These are phyloP conservation scores for Amanita subjunquillea DNA, from an alignment of 768 basidiomycete species.

Conservation along the genomic window DNA sequence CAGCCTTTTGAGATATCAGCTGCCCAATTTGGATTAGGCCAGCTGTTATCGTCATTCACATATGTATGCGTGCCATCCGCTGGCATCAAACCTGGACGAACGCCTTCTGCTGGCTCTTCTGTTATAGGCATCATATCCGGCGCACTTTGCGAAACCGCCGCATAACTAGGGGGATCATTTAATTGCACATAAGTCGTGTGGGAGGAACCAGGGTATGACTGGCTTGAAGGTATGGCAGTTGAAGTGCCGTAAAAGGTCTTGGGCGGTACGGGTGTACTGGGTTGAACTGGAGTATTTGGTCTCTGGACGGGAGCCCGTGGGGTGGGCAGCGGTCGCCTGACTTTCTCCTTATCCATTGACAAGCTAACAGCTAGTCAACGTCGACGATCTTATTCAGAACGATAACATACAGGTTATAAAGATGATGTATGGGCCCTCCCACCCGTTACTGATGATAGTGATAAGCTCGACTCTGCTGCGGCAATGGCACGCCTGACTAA, in stretches of 20 bases:
- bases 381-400: conserved; percentile 1
- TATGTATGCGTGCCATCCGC: background rate
- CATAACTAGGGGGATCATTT: conserved; percentile 26
- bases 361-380: conserved; percentile 1
- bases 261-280: conserved; percentile 21
- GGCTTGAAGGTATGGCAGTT: conserved; percentile 24
- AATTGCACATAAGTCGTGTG: conserved; percentile 30
- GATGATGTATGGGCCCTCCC: conserved; percentile 6
- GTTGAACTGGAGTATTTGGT: conserved; percentile 29
- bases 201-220: conserved; percentile 32
- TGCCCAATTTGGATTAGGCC: conserved; percentile 14
- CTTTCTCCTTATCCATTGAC: conserved; percentile 41
- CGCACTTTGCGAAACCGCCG: conserved; percentile 21
- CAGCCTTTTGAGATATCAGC: conserved; percentile 9
- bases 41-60: conserved; percentile 11
- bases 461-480: background rate
- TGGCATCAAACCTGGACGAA: conserved; percentile 29
- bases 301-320: conserved; percentile 28
- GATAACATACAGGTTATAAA: conserved; percentile 6
- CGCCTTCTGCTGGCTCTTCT: conserved; percentile 27
- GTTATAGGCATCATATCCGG: conserved; percentile 48
- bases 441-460: background rate
- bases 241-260: conserved; percentile 26
- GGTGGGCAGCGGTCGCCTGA: conserved; percentile 37
- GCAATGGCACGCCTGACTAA: background rate